Percentiles rank a stretch among this genome's conserved stretches.
phyloP scores from a whole-genome alignment of 164 flowering plant genomes.

The Liquidambar formosana region DNA sequence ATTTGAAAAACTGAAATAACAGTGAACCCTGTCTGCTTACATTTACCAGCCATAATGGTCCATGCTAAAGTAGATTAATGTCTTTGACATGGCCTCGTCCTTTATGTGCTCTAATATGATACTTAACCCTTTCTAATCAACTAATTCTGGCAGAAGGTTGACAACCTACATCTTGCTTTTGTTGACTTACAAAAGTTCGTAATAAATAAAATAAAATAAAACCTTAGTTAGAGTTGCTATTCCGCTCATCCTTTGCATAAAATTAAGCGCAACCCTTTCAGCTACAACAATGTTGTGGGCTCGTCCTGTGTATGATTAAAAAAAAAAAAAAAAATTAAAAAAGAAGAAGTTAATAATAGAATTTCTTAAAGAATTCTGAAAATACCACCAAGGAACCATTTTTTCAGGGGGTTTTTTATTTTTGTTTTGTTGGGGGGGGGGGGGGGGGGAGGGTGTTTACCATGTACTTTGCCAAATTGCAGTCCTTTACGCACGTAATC shows the following conservation, averaged over 20 bases:
- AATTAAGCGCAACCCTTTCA: conserved; percentile 90
- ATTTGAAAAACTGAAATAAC: neutral
- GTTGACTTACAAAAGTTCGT: neutral
- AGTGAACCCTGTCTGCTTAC: neutral
- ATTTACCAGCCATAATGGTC: neutral
- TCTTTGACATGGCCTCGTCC: too few relatives aligned
- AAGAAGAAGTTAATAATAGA: conserved; percentile 5
- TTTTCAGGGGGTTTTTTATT: neutral
- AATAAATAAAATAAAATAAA: neutral
- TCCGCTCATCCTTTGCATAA: conserved; percentile 99
- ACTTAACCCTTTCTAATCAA: too few relatives aligned
- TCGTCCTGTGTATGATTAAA: conserved; percentile 47
- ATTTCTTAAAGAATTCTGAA: neutral
- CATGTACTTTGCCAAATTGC: conserved; percentile 84
- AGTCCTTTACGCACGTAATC: conserved; percentile 69
- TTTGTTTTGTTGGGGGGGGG: neutral
- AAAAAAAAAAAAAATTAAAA: too few relatives aligned
- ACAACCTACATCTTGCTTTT: too few relatives aligned
- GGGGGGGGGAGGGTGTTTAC: conserved; percentile 30
- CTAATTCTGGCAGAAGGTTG: too few relatives aligned
- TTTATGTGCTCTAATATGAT: too few relatives aligned
- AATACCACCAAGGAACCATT: neutral
- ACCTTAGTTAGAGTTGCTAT: conserved; percentile 92
- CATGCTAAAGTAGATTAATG: neutral
- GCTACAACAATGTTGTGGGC: conserved; percentile 87